A percentile compares a stretch with the other conserved stretches of the same genome.
These are phyloP conservation scores for Omphalotus guepiniiformis DNA, from an alignment of 768 basidiomycete species.

Conservation along the genomic window DNA sequence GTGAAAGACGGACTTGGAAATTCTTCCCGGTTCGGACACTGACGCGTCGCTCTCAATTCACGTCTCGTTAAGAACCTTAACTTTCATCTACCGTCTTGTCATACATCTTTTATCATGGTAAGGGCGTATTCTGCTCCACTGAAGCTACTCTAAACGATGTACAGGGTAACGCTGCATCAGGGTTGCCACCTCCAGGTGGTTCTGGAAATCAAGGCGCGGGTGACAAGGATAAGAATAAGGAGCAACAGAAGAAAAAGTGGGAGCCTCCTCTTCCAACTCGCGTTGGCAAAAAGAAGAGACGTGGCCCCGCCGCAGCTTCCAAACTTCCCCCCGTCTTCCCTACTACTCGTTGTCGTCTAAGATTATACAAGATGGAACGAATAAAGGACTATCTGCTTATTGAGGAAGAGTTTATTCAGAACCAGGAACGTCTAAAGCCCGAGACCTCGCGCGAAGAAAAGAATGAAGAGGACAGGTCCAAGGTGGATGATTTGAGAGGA, in stretches of 20 bases:
- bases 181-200: constrained; percentile 39
- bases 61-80: constrained; percentile 4
- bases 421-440: constrained; percentile 88
- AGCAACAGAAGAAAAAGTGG: constrained; percentile 86
- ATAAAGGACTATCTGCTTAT: constrained; percentile 97
- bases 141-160: background rate
- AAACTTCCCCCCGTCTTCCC: constrained; percentile 93
- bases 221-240: constrained; percentile 44
- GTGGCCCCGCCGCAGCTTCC: constrained; percentile 86
- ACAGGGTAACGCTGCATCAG: constrained; percentile 78
- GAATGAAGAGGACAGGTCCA: constrained; percentile 90
- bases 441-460: constrained; percentile 88
- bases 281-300: constrained; percentile 95
- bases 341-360: constrained; percentile 91
- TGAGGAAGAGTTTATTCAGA: constrained; percentile 92
- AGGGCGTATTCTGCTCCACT: background rate
- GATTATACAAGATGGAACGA: constrained; percentile 93
- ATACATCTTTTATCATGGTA: constrained; percentile 7
- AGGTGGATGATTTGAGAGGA: constrained; percentile 91
- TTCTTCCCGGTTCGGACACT: constrained; percentile 25
- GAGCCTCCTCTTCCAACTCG: constrained; percentile 96
- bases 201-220: constrained; percentile 17
- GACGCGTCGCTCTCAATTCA: constrained; percentile 44
- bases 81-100: constrained; percentile 11
- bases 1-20: background rate